Percentiles rank a stretch among this genome's conserved stretches.
Conservation (phyloP, 177 flowering plant genomes). For the Vitis hybrid region DNA sequence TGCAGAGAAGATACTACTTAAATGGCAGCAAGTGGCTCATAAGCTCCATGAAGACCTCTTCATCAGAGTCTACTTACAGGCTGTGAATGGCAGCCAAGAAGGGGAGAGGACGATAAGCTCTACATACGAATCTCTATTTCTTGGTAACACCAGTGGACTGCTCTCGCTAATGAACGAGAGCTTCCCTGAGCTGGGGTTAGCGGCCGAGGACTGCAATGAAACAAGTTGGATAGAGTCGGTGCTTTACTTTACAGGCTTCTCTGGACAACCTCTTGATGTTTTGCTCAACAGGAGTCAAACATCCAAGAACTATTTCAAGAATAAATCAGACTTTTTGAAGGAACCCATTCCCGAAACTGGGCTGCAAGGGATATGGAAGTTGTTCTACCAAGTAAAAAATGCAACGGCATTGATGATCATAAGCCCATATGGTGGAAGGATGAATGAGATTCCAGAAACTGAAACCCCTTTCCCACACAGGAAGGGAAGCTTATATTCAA, state of each 20-base stretch:
- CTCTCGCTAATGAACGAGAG: neutral
- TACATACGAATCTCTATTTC: neutral
- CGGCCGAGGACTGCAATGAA: neutral
- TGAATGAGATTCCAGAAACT: conserved; percentile 2
- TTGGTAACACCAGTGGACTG: neutral
- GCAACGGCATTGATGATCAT: neutral
- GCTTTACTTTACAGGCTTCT: neutral
- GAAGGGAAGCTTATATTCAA: neutral
- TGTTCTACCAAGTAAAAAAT: neutral
- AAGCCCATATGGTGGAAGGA: conserved; percentile 5
- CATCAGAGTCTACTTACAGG: neutral
- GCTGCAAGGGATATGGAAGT: neutral
- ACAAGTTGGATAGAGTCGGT: conserved; percentile 7
- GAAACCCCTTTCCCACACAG: conserved; percentile 1
- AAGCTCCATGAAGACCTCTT: neutral
- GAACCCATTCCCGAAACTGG: neutral
- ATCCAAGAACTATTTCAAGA: conserved; percentile 3
- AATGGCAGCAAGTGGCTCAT: neutral
- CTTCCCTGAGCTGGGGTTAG: conserved; percentile 1
- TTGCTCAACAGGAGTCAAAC: neutral
- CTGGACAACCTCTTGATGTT: neutral
- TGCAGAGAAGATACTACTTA: neutral
- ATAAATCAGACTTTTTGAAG: conserved; percentile 1
- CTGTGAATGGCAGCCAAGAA: neutral
- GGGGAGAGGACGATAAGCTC: neutral